Evolutionary conservation across 345 rosid species (phyloP).

Genomic region (Physaria fendleri): DNA sequence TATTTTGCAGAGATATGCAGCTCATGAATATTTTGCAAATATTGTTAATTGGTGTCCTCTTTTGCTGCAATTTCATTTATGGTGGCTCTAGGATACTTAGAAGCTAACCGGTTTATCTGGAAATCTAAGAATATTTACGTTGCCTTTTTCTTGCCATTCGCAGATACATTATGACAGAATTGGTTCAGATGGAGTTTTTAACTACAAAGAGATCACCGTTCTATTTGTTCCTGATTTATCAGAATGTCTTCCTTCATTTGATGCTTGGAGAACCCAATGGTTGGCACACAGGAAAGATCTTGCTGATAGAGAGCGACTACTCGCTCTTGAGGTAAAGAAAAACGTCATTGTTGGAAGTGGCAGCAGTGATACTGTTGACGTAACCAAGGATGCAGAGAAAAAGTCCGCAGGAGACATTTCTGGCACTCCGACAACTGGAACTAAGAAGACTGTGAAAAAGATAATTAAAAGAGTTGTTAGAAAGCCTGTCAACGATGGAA

Average conservation of each 20-base stretch:
- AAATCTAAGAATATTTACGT: neutral
- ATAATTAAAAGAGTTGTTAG: constrained; percentile 75
- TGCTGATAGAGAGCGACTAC: constrained; percentile 54
- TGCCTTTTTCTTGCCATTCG: constrained; percentile 5
- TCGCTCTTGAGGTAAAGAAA: constrained; percentile 52
- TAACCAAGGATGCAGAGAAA: constrained; percentile 35
- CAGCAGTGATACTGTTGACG: constrained; percentile 33
- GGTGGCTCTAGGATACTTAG: neutral
- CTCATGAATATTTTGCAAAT: too few relatives aligned
- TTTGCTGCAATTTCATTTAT: too few relatives aligned
- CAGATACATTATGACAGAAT: constrained; percentile 95
- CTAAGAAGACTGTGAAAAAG: constrained; percentile 61
- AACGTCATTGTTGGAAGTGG: constrained; percentile 31
- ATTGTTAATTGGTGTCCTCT: too few relatives aligned
- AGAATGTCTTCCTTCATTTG: constrained; percentile 81
- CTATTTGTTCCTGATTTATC: constrained; percentile 90
- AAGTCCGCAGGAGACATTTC: constrained; percentile 35
- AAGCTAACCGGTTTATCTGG: neutral
- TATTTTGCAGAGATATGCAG: neutral
- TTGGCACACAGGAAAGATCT: constrained; percentile 68
- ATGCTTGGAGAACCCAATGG: constrained; percentile 76
- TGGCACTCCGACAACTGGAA: constrained; percentile 36
- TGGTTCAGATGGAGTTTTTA: constrained; percentile 74
- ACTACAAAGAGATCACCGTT: constrained; percentile 84
- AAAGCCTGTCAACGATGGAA: constrained; percentile 41